Base-by-base conservation (phyloP, 108 stramenopile species). In the Pseudonitzschia delicatissima region DNA sequence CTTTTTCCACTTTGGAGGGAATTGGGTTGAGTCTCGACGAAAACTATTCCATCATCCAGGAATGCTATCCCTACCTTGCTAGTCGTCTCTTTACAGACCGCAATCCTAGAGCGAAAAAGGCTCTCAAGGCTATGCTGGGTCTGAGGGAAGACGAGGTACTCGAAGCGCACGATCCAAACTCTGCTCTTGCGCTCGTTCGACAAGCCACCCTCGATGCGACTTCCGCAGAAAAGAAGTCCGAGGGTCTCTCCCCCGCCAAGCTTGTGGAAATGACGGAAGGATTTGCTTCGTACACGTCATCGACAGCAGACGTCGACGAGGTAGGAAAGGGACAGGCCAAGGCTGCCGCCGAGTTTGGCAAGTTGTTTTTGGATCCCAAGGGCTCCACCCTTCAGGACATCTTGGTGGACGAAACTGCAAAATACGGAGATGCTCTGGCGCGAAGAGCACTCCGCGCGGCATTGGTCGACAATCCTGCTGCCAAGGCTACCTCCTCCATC, bases 41-140 rank as follows among this genome's bases (percentile, higher is more conserved):
- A 49, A 80, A 87, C 66, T 95, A 95, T 60, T 83, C 88, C 40
- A 95, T 95, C 62, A 80, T 95, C 12, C 80, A 91, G 53, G 91
- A 93, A 68, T 95, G 94, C 70, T 95, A 93, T 71, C 85, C 88
- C 7, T 95, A 93, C 62, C 77, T 95, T 7, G 83, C 90, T 12
- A 73, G 90, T 29, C 76, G 94, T 32, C 52, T 95, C 15, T 91
- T 95, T 48, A 93, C 88, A 6, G 92, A 95, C 62, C 90, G 85
- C 62, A 86, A 81, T 35, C 94, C 92, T 18, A 71, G 92, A 44
- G 87, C 92, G 32, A 87, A 89, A 32, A 69, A 70, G 21, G 92
- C 92, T 21, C 77, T 95, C 20, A 73, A 81, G 51, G 83, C 82
- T 21, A 92, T 95, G 85, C 68, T 95, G 26, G 91, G 91, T 44